These are phyloP conservation scores for Xanthoconium purpureum DNA, from an alignment of 768 basidiomycete genomes.

Conservation along the genomic window DNA sequence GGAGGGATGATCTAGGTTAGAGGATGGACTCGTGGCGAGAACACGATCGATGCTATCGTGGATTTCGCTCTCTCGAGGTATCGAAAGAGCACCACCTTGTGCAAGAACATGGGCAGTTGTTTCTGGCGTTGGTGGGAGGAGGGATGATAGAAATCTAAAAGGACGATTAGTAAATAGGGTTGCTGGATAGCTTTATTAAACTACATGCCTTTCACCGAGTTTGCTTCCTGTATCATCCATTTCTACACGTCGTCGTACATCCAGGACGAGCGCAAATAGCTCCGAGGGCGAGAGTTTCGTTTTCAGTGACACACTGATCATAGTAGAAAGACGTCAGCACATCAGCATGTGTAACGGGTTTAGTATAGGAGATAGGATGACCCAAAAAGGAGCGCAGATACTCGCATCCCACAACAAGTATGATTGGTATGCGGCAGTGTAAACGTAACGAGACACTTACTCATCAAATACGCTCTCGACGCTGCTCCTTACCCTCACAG, in stretches of 20 bases:
- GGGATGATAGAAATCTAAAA: slow-evolving; percentile 60
- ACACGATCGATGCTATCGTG: background rate
- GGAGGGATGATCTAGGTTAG: background rate
- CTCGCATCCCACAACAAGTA: background rate
- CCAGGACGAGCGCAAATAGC: slow-evolving; percentile 61
- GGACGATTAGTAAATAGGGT: background rate
- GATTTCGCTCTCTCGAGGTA: background rate
- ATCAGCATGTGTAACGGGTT: slow-evolving; percentile 8
- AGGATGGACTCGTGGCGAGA: background rate
- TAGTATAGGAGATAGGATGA: no score
- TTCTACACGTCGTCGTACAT: slow-evolving; percentile 77
- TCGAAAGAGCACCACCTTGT: slow-evolving; percentile 50
- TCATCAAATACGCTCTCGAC: slow-evolving; percentile 84
- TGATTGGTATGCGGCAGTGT: background rate
- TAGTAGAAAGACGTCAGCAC: slow-evolving; percentile 8
- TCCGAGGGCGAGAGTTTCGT: slow-evolving; percentile 67
- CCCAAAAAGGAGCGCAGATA: background rate
- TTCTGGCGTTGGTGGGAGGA: slow-evolving; percentile 73
- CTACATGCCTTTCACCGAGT: slow-evolving; percentile 16
- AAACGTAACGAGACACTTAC: slow-evolving; percentile 43
- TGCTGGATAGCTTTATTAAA: background rate
- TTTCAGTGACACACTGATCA: slow-evolving; percentile 76
- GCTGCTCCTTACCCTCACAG: slow-evolving; percentile 63
- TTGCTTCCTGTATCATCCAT: slow-evolving; percentile 47
- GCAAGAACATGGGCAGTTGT: slow-evolving; percentile 65